Conservation (phyloP, 2,329 filamentous ascomycete genomes). For the Pseudogymnoascus sp. region DNA sequence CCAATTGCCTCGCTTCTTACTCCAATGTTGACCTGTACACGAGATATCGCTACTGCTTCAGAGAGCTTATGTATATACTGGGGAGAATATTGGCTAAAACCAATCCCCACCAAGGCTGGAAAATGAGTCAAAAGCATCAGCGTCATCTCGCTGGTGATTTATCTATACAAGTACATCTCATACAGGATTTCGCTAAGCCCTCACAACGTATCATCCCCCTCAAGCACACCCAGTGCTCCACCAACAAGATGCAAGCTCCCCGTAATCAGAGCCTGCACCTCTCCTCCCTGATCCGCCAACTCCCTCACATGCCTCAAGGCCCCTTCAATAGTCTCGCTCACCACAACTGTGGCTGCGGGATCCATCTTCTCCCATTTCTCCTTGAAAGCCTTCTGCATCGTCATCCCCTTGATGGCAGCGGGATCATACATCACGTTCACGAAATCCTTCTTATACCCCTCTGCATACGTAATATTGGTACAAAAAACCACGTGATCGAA, state of each 20-base stretch:
- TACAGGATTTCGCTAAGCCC: not conserved
- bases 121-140: not conserved
- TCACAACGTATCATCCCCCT: conserved; percentile 26
- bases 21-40: not conserved
- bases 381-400: conserved; percentile 60
- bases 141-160: not conserved
- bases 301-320: conserved; percentile 51
- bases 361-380: conserved; percentile 50
- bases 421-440: conserved; percentile 19
- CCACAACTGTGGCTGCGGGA: conserved; percentile 39
- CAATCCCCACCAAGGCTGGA: not conserved
- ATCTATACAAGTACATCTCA: not conserved
- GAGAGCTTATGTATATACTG: not conserved
- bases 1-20: not conserved
- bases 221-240: conserved; percentile 64
- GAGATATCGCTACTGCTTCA: not conserved
- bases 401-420: conserved; percentile 38
- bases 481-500: conserved; percentile 76
- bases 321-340: conserved; percentile 59
- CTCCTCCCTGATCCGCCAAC: conserved; percentile 29
- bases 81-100: not conserved
- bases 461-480: conserved; percentile 59
- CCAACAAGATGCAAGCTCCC: conserved; percentile 81
- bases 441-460: conserved; percentile 48
- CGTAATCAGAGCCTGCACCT: conserved; percentile 61